Percentiles rank a stretch among this genome's conserved stretches.
Conservation (phyloP, 768 basidiomycete genomes). For the Aureoboletus auriporus region DNA sequence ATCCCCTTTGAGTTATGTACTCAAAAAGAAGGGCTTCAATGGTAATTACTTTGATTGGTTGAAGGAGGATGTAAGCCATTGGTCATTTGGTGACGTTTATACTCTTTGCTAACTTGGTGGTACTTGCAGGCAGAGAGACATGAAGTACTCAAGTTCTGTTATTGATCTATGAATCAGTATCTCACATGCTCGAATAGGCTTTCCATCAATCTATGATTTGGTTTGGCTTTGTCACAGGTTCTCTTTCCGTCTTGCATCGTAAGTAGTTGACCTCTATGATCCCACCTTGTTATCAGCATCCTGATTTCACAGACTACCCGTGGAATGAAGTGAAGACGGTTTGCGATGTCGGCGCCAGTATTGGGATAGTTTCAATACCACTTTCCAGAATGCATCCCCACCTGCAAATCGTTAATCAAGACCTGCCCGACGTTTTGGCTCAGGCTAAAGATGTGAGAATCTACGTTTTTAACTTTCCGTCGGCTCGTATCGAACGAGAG, state of each 20-base stretch:
- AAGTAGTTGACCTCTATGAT: not conserved
- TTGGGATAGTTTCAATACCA: slow-evolving; percentile 29
- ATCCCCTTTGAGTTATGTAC: slow-evolving; percentile 19
- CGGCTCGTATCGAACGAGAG: no score
- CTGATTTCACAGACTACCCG: slow-evolving; percentile 25
- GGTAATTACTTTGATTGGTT: slow-evolving; percentile 27
- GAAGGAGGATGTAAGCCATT: slow-evolving; percentile 15
- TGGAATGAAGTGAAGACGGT: slow-evolving; percentile 27
- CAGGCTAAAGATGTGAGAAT: slow-evolving; percentile 16
- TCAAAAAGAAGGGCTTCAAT: slow-evolving; percentile 15
- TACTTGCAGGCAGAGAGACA: slow-evolving; percentile 18
- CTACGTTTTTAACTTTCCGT: not conserved
- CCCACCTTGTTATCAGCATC: not conserved
- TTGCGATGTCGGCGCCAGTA: slow-evolving; percentile 34
- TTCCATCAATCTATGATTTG: slow-evolving; percentile 25
- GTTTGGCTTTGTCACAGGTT: slow-evolving; percentile 20
- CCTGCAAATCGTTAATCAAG: slow-evolving; percentile 32
- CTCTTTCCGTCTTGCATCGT: slow-evolving; percentile 22
- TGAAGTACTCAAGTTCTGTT: not conserved
- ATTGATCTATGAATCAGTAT: not conserved
- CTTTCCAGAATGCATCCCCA: slow-evolving; percentile 26
- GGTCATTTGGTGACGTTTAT: not conserved
- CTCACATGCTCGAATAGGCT: slow-evolving; percentile 2
- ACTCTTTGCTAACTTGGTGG: not conserved
- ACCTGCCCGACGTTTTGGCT: slow-evolving; percentile 23